These are phyloP conservation scores for Starmerella stigmatis DNA, from an alignment of 805 yeast genomes.

Conservation along the genomic window DNA sequence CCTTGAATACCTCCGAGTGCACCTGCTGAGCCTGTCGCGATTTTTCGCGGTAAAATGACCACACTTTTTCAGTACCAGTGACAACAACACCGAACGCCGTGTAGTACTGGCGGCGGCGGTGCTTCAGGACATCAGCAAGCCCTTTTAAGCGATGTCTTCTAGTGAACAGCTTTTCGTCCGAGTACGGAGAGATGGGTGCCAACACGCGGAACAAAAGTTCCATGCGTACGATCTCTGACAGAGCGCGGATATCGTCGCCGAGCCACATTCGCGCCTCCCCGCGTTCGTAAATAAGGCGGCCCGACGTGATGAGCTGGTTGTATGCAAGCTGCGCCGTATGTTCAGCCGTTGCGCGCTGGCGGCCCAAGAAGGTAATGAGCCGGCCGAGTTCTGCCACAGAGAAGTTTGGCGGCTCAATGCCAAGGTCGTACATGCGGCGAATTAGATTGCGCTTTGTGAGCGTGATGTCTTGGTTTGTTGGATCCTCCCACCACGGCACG, in stretches of 20 bases:
- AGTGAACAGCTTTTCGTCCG: slow-evolving; percentile 9
- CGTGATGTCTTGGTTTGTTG: slow-evolving; percentile 44
- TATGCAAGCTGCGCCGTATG: background rate
- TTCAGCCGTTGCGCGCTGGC: slow-evolving; percentile 8
- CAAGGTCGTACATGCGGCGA: slow-evolving; percentile 32
- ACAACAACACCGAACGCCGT: slow-evolving; percentile 11
- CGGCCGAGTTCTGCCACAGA: background rate
- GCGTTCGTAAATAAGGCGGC: background rate
- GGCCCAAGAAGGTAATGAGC: slow-evolving; percentile 1
- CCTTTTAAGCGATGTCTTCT: slow-evolving; percentile 9
- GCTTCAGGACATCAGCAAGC: slow-evolving; percentile 1
- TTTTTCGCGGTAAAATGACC: slow-evolving; percentile 10
- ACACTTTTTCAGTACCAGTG: background rate
- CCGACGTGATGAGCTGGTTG: slow-evolving; percentile 1
- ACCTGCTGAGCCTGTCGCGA: slow-evolving; percentile 4
- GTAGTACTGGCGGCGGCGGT: background rate
- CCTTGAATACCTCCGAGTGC: slow-evolving; percentile 3
- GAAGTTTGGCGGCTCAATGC: slow-evolving; percentile 30
- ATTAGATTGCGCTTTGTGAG: slow-evolving; percentile 51
- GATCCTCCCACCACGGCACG: slow-evolving; percentile 61
- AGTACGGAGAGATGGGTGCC: slow-evolving; percentile 18
- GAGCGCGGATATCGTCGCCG: slow-evolving; percentile 1
- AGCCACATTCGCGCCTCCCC: slow-evolving; percentile 7
- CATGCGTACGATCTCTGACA: slow-evolving; percentile 11
- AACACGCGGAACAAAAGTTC: slow-evolving; percentile 16